Evolutionary conservation across 768 basidiomycete species (phyloP).

Genomic region (Termitomyces sp.): DNA sequence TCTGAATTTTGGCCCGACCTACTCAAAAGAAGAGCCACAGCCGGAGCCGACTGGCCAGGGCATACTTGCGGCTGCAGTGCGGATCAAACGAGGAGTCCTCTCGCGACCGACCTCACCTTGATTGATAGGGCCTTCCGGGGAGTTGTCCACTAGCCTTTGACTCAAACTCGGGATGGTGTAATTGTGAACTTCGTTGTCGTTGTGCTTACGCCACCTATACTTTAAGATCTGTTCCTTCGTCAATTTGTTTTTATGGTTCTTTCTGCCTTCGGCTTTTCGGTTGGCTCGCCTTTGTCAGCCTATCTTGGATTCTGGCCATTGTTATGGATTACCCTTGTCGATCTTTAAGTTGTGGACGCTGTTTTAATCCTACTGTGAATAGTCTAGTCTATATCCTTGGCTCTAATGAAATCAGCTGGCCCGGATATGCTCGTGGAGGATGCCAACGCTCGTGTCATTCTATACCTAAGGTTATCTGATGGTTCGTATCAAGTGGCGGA

Average conservation of each 20-base stretch:
- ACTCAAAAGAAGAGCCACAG: conserved; percentile 3
- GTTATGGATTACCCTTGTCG: not conserved
- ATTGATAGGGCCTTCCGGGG: not conserved
- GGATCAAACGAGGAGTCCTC: conserved; percentile 19
- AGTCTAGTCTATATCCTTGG: not conserved
- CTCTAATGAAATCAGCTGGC: not conserved
- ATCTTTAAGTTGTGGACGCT: not conserved
- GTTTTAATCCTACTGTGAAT: not conserved
- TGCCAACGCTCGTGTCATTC: not conserved
- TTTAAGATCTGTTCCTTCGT: not conserved
- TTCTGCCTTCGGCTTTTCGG: not conserved
- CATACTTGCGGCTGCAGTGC: conserved; percentile 24
- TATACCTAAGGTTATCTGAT: not conserved
- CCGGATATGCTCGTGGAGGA: not conserved
- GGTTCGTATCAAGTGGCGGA: not conserved
- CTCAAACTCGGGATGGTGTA: not conserved
- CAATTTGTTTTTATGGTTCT: not conserved
- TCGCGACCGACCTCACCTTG: conserved; percentile 8
- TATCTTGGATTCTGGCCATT: not conserved
- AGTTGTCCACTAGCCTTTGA: not conserved
- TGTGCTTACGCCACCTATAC: not conserved
- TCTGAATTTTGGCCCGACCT: conserved; percentile 18
- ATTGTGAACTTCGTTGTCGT: not conserved
- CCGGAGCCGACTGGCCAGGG: conserved; percentile 10
- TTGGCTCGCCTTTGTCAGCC: not conserved